phyloP scores from a whole-genome alignment of 768 basidiomycete species.

The Lactarius trivialis region DNA sequence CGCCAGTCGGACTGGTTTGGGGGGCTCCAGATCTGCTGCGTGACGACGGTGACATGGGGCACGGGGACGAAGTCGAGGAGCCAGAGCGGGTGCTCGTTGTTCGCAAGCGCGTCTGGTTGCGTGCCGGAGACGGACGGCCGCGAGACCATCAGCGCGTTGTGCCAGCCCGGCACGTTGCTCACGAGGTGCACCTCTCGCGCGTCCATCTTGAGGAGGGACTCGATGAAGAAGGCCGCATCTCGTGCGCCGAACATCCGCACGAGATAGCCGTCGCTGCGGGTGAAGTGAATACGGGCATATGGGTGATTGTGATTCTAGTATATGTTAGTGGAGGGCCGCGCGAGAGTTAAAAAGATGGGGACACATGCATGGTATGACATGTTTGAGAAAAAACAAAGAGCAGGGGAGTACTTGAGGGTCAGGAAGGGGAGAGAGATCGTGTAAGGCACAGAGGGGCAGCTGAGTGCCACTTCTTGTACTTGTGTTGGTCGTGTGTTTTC shows the following conservation, averaged over 20 bases:
- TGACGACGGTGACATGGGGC: neutral
- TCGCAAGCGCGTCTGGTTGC: neutral
- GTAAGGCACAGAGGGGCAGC: neutral
- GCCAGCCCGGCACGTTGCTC: constrained; percentile 9
- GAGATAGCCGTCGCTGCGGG: constrained; percentile 3
- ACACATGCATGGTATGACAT: constrained; percentile 1
- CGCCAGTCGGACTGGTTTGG: constrained; percentile 20
- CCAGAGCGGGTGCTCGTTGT: constrained; percentile 3
- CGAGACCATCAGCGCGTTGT: constrained; percentile 4
- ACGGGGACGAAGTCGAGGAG: constrained; percentile 10
- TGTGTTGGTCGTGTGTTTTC: neutral
- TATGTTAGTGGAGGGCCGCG: neutral
- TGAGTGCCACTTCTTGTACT: constrained; percentile 15
- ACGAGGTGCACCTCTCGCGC: neutral
- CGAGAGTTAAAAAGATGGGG: neutral
- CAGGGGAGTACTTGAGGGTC: neutral
- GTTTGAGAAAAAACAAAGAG: neutral
- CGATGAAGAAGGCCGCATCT: constrained; percentile 13
- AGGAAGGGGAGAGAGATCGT: neutral
- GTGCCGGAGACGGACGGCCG: neutral
- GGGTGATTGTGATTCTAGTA: neutral
- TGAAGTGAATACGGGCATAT: neutral
- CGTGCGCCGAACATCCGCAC: constrained; percentile 14
- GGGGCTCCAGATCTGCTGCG: constrained; percentile 17
- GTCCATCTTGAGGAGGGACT: constrained; percentile 12